Evolutionary conservation across 331 rosid species (phyloP), one percentile per base, ranked within the genome.

Genomic region (Rosa hybrid): DNA sequence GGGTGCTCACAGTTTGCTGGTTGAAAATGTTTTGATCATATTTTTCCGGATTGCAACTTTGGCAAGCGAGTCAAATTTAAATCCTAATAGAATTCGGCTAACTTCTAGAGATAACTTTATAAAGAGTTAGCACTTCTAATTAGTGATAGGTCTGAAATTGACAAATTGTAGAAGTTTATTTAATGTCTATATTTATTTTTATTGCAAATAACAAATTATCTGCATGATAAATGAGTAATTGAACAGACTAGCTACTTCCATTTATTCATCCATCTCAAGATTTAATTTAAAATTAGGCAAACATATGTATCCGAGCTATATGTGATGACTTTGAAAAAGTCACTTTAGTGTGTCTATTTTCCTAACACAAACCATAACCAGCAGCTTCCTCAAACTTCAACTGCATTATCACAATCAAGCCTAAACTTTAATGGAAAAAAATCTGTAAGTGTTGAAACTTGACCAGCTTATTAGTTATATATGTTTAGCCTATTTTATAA

Each of bases 241-340:
- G 46, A 14, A 49, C 59, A 12, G 12, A 18, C 12, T 27, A 27
- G 30, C 30, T 30, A 63, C 18, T 17, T 45, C 51, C n/a, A 20
- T 20, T 13, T 77, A 14, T 48, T 75, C 51, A 2, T 77, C 49
- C 73, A 63, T 64, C 34, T 45, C 63, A 63, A 77, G 63, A 45
- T 70, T 12, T 45, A 20, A 7, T 59, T 30, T 64, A 12, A 3
- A 16, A 41, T 42, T 68, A 41, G 72, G 65, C 30, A n/a, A 6
- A 59, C 6, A 59, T 68, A 41, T 5, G 13, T 46, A 20, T 63
- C 67, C 5, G 49, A 57, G 70, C 25, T 56, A 78, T 46, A 71
- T 25, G 57, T 50, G 25, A 50, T 2, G 51, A 72, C 72, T 80
- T 80, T 46, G 83, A 80, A 59, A 72, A 80, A 42, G 78, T 72